Evolutionary conservation across 2,329 filamentous ascomycete species (phyloP), one percentile per base, ranked within the genome.

Genomic region (Tympanopsis confertula): DNA sequence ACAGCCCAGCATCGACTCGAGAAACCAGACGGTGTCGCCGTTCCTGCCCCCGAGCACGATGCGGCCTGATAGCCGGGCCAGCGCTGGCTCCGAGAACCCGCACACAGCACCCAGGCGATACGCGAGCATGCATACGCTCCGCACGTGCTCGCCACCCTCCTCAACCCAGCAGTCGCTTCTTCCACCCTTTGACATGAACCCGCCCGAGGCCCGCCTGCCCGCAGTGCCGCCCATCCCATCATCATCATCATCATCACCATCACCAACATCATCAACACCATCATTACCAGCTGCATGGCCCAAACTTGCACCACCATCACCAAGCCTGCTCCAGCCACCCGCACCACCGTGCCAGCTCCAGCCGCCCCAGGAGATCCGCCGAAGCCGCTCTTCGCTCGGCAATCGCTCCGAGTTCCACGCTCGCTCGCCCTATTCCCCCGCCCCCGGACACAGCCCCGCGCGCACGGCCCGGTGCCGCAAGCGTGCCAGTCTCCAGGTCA

Each of bases 91-190:
- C 7, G 13, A 10, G 7, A 50, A 47, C 32, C 51, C 57, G 5
- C 52, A 55, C 17, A 50, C 22, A 10, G 7, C 22, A 10, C 22
- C 22, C 22, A 7, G 22, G 7, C 7, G 53, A 19, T 49, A 51
- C 22, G 48, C 58, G 4, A 56, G 50, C 20, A 42, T 57, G 38
- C 49, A 51, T 13, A 47, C 53, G n/a, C 50, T 60, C 28, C 49
- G 50, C 19, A 52, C 46, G 7, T 46, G 51, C 20, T 15, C 29
- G 36, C 4, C 35, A 40, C 46, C 51, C 20, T 15, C 29, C 37
- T 4, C 35, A 40, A 24, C n/a, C 15, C 38, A 39, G 3, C 38
- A 43, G 4, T 40, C 44, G 12, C 45, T 45, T n/a, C 36, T 39
- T 22, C 33, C 39, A 1, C 26, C 37, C 19, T 38, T 37, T 33